Evolutionary conservation across 306 rosid species (phyloP).

Genomic region (Sicyos edulis): DNA sequence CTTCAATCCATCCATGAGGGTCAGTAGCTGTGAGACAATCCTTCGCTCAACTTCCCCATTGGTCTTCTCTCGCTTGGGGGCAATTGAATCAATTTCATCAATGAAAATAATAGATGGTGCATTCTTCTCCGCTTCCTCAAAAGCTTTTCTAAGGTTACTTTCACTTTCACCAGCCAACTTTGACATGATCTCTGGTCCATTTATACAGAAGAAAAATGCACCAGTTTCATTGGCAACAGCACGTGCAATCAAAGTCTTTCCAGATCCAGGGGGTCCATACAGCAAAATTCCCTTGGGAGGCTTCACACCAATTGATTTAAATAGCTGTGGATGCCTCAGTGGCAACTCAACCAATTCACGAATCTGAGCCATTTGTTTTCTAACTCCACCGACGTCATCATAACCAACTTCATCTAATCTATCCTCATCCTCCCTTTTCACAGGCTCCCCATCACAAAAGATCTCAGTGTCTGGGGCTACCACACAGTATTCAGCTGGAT

Average conservation of each 20-base stretch:
- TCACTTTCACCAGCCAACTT: constrained; percentile 96
- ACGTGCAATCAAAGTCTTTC: constrained; percentile 85
- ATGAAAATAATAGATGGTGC: constrained; percentile 95
- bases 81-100: constrained; percentile 93
- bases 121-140: constrained; percentile 98
- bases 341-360: constrained; percentile 87
- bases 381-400: constrained; percentile 94
- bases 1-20: constrained; percentile 95
- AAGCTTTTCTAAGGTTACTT: constrained; percentile 93
- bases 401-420: constrained; percentile 96
- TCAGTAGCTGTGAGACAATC: constrained; percentile 93
- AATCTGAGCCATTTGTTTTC: constrained; percentile 98
- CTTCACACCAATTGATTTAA: constrained; percentile 90
- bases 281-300: constrained; percentile 93
- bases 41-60: constrained; percentile 97
- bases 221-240: constrained; percentile 99
- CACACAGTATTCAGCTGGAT: constrained; percentile 87
- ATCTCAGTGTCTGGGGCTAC: constrained; percentile 98
- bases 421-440: constrained; percentile 88
- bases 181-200: constrained; percentile 96
- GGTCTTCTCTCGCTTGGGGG: constrained; percentile 95
- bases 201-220: constrained; percentile 95
- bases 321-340: constrained; percentile 89
- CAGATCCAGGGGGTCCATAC: constrained; percentile 92
- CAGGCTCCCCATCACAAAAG: constrained; percentile 90